phyloP scores from a whole-genome alignment of 2,329 filamentous ascomycete species.

The Aspergillus glaucus region DNA sequence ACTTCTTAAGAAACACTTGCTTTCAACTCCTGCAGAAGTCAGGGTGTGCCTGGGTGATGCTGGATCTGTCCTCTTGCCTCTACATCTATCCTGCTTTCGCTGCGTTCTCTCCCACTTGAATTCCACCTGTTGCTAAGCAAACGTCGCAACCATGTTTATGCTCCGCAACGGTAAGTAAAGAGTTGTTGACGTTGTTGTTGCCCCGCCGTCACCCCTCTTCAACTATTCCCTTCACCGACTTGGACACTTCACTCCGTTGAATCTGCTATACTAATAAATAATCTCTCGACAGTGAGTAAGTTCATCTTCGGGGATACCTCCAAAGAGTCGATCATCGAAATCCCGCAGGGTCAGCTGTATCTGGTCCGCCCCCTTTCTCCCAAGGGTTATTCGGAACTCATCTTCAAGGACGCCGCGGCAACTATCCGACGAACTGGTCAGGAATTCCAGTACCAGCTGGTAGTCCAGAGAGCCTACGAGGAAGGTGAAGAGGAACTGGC shows the following conservation, averaged over 20 bases:
- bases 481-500: slow-evolving; percentile 93
- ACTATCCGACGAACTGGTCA: slow-evolving; percentile 88
- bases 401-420: slow-evolving; percentile 94
- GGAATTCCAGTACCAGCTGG: slow-evolving; percentile 95
- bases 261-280: background rate
- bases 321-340: slow-evolving; percentile 89
- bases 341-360: slow-evolving; percentile 93
- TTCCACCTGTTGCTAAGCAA: slow-evolving; percentile 15
- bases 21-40: background rate
- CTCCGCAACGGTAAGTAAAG: slow-evolving; percentile 47
- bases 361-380: slow-evolving; percentile 90
- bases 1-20: background rate
- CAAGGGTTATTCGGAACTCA: slow-evolving; percentile 96
- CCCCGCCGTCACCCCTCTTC: slow-evolving; percentile 18
- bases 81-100: background rate
- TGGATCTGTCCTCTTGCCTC: background rate
- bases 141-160: slow-evolving; percentile 48
- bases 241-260: slow-evolving; percentile 8
- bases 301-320: slow-evolving; percentile 82
- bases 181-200: slow-evolving; percentile 13
- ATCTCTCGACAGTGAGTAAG: slow-evolving; percentile 63
- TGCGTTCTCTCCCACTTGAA: background rate
- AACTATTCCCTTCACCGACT: slow-evolving; percentile 14
- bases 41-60: background rate
- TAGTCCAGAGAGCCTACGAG: slow-evolving; percentile 92